Evolutionary conservation across 2,329 filamentous ascomycete species (phyloP).

Genomic region (Calcarisporium arbuscula): DNA sequence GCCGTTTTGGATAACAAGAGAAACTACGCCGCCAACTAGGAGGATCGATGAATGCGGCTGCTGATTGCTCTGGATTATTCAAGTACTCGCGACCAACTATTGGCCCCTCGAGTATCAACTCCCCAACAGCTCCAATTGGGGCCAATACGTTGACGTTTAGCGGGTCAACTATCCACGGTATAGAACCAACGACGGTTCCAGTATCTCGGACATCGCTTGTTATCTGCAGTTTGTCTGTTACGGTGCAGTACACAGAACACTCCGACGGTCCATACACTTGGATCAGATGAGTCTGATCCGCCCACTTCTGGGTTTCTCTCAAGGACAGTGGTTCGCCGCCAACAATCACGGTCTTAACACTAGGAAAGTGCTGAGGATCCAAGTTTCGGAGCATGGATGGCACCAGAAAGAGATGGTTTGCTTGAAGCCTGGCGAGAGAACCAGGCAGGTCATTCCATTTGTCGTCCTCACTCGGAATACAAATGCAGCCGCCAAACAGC

Average conservation of each 20-base stretch:
- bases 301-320: neutral
- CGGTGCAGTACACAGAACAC: constrained; percentile 4
- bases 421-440: neutral
- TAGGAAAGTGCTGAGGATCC: neutral
- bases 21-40: constrained; percentile 1
- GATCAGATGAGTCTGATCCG: neutral
- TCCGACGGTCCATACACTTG: neutral
- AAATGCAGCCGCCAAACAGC: neutral
- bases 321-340: neutral
- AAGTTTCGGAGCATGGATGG: neutral
- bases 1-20: neutral
- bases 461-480: neutral
- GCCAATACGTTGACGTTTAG: constrained; percentile 9
- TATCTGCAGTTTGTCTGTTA: constrained; percentile 2
- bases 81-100: constrained; percentile 8
- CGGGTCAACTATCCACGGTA: constrained; percentile 7
- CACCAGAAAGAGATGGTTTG: neutral
- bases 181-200: constrained; percentile 6
- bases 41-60: constrained; percentile 2
- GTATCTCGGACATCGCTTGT: neutral
- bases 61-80: constrained; percentile 33
- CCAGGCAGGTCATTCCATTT: neutral
- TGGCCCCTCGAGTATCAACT: constrained; percentile 9
- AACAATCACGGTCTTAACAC: neutral
- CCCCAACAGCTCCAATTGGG: constrained; percentile 8